Conservation (phyloP, 1,139 yeast species). For the Hansenula sp. region DNA sequence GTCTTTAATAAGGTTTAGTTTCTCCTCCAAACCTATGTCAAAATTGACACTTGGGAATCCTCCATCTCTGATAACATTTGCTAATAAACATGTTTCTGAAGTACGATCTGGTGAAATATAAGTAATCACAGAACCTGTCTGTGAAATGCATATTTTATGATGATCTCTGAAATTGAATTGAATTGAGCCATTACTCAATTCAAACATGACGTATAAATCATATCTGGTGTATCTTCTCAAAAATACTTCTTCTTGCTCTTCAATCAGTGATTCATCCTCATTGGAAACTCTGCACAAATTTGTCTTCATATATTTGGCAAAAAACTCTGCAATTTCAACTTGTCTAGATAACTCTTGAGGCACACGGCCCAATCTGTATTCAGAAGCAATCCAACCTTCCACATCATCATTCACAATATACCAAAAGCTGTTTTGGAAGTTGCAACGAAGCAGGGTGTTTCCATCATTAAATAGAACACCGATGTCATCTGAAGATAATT, state of each 20-base stretch:
- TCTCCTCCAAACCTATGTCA: slow-evolving; percentile 44
- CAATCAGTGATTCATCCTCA: slow-evolving; percentile 36
- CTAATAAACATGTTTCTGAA: slow-evolving; percentile 65
- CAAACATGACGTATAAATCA: slow-evolving; percentile 83
- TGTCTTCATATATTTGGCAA: slow-evolving; percentile 79
- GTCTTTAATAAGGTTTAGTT: slow-evolving; percentile 28
- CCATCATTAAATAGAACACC: slow-evolving; percentile 91
- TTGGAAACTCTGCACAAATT: slow-evolving; percentile 74
- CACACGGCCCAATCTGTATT: slow-evolving; percentile 49
- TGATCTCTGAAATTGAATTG: slow-evolving; percentile 96
- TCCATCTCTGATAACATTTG: slow-evolving; percentile 56
- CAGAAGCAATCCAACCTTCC: slow-evolving; percentile 73
- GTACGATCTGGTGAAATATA: slow-evolving; percentile 77
- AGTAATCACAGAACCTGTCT: slow-evolving; percentile 70
- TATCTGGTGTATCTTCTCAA: slow-evolving; percentile 80
- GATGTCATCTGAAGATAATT: slow-evolving; percentile 81
- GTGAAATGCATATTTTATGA: slow-evolving; percentile 78
- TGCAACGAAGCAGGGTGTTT: slow-evolving; percentile 68
- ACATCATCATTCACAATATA: slow-evolving; percentile 50
- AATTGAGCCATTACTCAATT: slow-evolving; percentile 85
- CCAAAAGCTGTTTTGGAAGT: slow-evolving; percentile 61
- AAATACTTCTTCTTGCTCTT: slow-evolving; percentile 59
- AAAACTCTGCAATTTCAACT: slow-evolving; percentile 77
- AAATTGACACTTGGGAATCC: slow-evolving; percentile 59
- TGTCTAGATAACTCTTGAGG: slow-evolving; percentile 65